Base-by-base conservation (phyloP, 1,139 yeast genomes). In the Saccharomyces hybrid region DNA sequence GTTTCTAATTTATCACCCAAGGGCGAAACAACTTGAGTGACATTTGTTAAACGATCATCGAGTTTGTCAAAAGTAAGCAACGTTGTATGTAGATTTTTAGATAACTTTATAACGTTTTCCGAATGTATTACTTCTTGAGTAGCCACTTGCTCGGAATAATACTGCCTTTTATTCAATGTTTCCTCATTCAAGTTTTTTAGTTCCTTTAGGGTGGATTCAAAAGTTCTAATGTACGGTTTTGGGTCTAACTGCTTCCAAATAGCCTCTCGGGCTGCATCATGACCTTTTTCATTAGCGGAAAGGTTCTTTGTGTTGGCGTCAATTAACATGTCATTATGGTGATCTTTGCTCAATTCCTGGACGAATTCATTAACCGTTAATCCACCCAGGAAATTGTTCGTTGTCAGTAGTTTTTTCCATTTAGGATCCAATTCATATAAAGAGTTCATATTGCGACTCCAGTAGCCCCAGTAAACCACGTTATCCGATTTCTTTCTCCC, bases 151-250 rank as follows among this genome's bases (percentile, higher is more conserved):
- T 73, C 73, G 50, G 80, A 86, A 30, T 83, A 74, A 14, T 71
- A 72, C 1, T 70, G 72, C 58, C 80, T 82, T 55, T 76, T 77
- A 11, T 70, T 67, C 6, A 73, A 68, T 1, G 90, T 82, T 50
- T 83, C 83, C 1, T 75, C 76, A 51, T 78, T 78, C 49, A 90
- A 71, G 51, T 76, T 76, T 62, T 83, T 81, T 58, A 89, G 73
- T 65, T 88, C 95, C 53, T 83, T 77, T 49, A 90, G 74, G 1
- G 95, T 89, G 1, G 93, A 83, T 70, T 91, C 98, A 70, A 93
- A 91, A 0, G 97, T 88, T 64, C 97, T 80, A 53, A 93, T 93
- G 68, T 88, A 91, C 1, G 99, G 99, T 63, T 88, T 90, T 1
- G 99, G 97, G 68, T 93, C 97, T 54, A 86, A 70, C 66, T 64